Percentiles rank a stretch among this genome's conserved stretches.
These are phyloP conservation scores for Aspergillus bertholletiae DNA, from an alignment of 495 filamentous ascomycete genomes.

Conservation along the genomic window DNA sequence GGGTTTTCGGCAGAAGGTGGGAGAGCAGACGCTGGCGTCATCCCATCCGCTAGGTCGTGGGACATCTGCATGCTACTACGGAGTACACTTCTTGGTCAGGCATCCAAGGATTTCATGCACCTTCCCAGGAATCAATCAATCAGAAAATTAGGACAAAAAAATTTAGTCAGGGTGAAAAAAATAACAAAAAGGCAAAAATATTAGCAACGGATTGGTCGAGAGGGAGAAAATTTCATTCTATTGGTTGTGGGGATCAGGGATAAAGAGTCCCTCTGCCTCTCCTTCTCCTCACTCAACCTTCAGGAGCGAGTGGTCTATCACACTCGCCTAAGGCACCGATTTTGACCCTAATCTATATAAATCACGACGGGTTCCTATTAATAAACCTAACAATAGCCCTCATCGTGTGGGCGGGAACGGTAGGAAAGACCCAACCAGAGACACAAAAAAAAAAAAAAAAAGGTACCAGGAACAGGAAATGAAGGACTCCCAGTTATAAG, in stretches of 20 bases:
- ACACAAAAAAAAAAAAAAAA: slow-evolving; percentile 5
- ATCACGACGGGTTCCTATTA: slow-evolving; percentile 4
- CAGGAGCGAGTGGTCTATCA: too few species aligned
- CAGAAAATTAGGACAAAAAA: neutral
- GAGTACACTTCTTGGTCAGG: too few species aligned
- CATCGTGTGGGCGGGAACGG: neutral
- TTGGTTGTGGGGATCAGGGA: slow-evolving; percentile 8
- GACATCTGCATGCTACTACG: slow-evolving; percentile 21
- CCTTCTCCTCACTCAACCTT: too few species aligned
- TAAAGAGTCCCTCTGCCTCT: neutral
- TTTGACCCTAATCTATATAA: neutral
- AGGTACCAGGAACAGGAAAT: slow-evolving; percentile 7
- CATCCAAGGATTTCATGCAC: slow-evolving; percentile 18
- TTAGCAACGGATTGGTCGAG: neutral
- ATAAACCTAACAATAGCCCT: neutral
- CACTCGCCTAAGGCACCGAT: neutral
- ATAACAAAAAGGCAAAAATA: neutral
- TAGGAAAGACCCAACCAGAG: neutral
- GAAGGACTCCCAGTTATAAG: slow-evolving; percentile 11
- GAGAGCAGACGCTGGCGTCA: slow-evolving; percentile 8
- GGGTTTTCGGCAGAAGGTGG: slow-evolving; percentile 9
- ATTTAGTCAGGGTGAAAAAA: neutral
- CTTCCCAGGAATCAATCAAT: slow-evolving; percentile 7
- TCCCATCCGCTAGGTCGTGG: slow-evolving; percentile 14
- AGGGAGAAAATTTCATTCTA: slow-evolving; percentile 10